phyloP scores from a whole-genome alignment of 306 rosid genomes.

The Crotalaria pallida region DNA sequence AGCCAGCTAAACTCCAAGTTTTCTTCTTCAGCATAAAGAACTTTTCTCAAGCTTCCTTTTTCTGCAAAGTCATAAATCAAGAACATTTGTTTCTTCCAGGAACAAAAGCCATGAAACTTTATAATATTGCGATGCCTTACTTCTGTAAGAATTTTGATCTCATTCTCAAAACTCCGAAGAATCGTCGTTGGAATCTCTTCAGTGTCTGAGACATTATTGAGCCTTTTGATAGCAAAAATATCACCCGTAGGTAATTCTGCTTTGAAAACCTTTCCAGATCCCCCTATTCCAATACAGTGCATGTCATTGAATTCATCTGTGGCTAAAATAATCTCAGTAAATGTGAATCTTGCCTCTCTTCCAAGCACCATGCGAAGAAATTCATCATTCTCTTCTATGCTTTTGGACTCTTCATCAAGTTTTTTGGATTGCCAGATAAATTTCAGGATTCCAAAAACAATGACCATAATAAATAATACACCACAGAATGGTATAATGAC shows the following conservation, averaged over 20 bases:
- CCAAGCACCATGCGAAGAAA: constrained; percentile 19
- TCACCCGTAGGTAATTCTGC: constrained; percentile 39
- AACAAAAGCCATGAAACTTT: constrained; percentile 56
- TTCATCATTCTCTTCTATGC: neutral
- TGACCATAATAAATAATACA: constrained; percentile 10
- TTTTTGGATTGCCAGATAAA: neutral
- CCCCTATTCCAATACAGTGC: constrained; percentile 66
- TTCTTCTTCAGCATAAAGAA: constrained; percentile 42
- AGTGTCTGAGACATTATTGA: constrained; percentile 35
- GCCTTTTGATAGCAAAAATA: constrained; percentile 54
- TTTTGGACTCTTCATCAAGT: constrained; percentile 30
- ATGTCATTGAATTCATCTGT: constrained; percentile 49
- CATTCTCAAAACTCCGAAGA: constrained; percentile 47
- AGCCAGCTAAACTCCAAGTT: constrained; percentile 41
- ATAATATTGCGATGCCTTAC: constrained; percentile 67
- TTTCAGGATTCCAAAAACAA: constrained; percentile 8
- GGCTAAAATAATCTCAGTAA: constrained; percentile 43
- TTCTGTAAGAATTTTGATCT: constrained; percentile 49
- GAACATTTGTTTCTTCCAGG: constrained; percentile 40
- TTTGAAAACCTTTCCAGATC: constrained; percentile 61
- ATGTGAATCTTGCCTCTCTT: constrained; percentile 38
- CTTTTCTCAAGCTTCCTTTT: constrained; percentile 49
- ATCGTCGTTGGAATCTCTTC: constrained; percentile 39
- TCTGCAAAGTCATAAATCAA: constrained; percentile 50
- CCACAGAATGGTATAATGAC: constrained; percentile 39